phyloP scores from a whole-genome alignment of 495 filamentous ascomycete species.

The Penicillium turbatum region DNA sequence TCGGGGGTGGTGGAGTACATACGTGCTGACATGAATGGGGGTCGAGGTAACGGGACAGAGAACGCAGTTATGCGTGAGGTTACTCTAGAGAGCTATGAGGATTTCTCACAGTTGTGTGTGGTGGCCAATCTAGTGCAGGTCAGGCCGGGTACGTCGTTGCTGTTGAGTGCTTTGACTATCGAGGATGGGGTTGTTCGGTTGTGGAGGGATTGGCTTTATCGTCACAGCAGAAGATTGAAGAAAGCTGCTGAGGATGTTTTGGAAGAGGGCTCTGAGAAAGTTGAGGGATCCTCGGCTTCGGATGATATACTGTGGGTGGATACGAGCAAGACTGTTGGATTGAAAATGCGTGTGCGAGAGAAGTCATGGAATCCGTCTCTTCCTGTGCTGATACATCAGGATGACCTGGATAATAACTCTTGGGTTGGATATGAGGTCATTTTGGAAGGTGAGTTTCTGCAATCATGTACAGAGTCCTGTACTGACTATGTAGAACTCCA shows the following conservation, averaged over 20 bases:
- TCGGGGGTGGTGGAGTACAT: conserved; percentile 27
- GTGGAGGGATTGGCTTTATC: conserved; percentile 65
- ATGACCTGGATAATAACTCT: conserved; percentile 51
- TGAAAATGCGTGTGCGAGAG: conserved; percentile 52
- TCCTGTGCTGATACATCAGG: conserved; percentile 34
- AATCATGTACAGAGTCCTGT: conserved; percentile 11
- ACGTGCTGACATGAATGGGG: conserved; percentile 31
- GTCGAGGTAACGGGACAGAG: not conserved
- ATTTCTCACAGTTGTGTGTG: conserved; percentile 68
- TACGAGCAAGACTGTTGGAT: conserved; percentile 47
- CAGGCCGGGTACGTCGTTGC: conserved; percentile 50
- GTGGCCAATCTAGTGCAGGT: conserved; percentile 64
- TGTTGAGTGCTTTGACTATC: conserved; percentile 57
- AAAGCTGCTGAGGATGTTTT: conserved; percentile 5
- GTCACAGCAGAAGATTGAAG: conserved; percentile 22
- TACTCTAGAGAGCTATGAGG: conserved; percentile 60
- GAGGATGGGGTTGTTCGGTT: conserved; percentile 61
- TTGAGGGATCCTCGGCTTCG: not conserved
- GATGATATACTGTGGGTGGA: conserved; percentile 56
- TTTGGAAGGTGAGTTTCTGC: conserved; percentile 50
- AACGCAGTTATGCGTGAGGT: conserved; percentile 47
- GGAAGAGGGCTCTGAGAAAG: conserved; percentile 1
- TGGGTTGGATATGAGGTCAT: conserved; percentile 57
- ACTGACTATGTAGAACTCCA: conserved; percentile 47
- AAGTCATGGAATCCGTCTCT: conserved; percentile 24